Evolutionary conservation across 2,329 filamentous ascomycete species (phyloP).

Genomic region (Chaetoscypha palmicola): DNA sequence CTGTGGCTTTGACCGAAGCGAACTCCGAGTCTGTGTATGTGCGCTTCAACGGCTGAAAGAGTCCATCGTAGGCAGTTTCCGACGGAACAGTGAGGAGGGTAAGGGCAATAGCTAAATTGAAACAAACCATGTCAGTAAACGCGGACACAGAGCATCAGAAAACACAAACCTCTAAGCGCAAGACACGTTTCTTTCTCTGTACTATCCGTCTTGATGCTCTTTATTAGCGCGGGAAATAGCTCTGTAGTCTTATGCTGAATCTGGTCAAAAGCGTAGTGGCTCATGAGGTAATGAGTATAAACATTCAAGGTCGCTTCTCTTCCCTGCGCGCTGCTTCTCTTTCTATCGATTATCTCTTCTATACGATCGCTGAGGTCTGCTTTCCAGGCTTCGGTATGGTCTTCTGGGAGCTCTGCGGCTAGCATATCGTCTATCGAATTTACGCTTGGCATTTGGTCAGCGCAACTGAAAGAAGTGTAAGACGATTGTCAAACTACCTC

Average conservation of each 20-base stretch:
- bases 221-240: constrained; percentile 51
- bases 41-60: constrained; percentile 48
- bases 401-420: constrained; percentile 38
- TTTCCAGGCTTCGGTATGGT: constrained; percentile 48
- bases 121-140: constrained; percentile 9
- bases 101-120: constrained; percentile 47
- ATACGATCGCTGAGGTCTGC: constrained; percentile 51
- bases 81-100: constrained; percentile 56
- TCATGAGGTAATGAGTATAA: constrained; percentile 54
- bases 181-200: constrained; percentile 56
- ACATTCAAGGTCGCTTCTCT: constrained; percentile 52
- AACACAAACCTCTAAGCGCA: constrained; percentile 47
- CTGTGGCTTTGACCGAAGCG: constrained; percentile 50
- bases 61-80: constrained; percentile 52
- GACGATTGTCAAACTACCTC: constrained; percentile 34
- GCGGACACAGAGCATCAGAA: not conserved
- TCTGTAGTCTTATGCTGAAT: constrained; percentile 47
- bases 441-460: constrained; percentile 17
- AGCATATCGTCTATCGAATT: constrained; percentile 46
- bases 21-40: constrained; percentile 55
- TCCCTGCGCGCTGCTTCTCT: constrained; percentile 57
- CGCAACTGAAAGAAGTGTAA: not conserved
- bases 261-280: constrained; percentile 54
- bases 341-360: constrained; percentile 59
- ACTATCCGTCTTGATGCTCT: constrained; percentile 55